Base-by-base conservation (phyloP, 1,284 basidiomycete species). In the Taiwanofungus camphoratus region DNA sequence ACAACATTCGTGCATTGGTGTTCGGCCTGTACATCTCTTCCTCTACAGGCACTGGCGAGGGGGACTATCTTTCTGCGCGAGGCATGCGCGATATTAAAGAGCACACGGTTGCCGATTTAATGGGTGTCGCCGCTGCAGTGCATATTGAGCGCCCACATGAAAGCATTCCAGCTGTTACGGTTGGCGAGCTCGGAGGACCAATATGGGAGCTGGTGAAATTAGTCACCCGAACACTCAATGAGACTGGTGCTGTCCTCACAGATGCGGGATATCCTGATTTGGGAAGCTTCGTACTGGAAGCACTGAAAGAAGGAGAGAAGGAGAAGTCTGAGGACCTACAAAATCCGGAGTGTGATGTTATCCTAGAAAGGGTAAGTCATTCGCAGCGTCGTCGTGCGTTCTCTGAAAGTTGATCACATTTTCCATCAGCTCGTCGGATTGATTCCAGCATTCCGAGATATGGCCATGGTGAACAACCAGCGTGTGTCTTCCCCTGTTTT, bases 401-500 rank as follows among this genome's bases (percentile, higher is more conserved):
- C 35, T 31, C n/a, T n/a, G n/a, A 11, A 19, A 13, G 30, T n/a
- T 23, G 42, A 43, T 44, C 18, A 22, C 33, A 12, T 15, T 34
- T 26, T 33, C 11, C 23, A 43, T 11, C 52, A 90, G 84, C 70
- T 92, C 29, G 81, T 86, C 13, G 67, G 71, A 15, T 82, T 79
- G 9, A 76, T 92, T 46, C 88, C 88, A 23, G 82, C 76, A 7
- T 91, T 91, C 57, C 74, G 68, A 49, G 89, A 92, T 57, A 83
- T 86, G 77, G 67, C 73, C 13, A 41, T 73, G 6, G 73, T 90
- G 1, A 62, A 83, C 32, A 77, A 70, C 21, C 65, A 74, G 60
- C 73, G 87, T 87, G 56, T n/a, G n/a, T 26, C 2, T 18, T 19
- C 21, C 3, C 20, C 19, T 8, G 23, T 20, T 30, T 41, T 26